Percentiles rank a stretch among this genome's conserved stretches.
Evolutionary conservation across 208 protist species (phyloP).

Genomic region (Trypanosomatidae sp.): DNA sequence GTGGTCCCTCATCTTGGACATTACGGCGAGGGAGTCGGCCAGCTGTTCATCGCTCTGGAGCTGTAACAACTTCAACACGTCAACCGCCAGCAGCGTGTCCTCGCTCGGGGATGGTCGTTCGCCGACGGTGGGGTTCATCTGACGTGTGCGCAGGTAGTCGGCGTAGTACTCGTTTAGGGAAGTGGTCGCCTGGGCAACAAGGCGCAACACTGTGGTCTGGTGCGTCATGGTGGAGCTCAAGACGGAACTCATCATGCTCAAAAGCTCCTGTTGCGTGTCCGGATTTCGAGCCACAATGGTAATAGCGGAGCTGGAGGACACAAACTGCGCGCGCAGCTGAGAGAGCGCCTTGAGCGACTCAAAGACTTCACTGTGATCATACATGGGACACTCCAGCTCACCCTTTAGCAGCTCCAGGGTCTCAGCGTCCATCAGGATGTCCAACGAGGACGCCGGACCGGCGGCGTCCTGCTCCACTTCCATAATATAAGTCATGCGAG

Average conservation of each 20-base stretch:
- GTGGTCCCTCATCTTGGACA: neutral
- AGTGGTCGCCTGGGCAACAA: neutral
- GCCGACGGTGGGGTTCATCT: slow-evolving; percentile 11
- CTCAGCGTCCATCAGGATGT: slow-evolving; percentile 25
- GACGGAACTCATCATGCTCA: slow-evolving; percentile 30
- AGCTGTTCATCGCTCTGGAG: neutral
- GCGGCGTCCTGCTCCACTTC: slow-evolving; percentile 24
- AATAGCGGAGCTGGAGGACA: slow-evolving; percentile 2
- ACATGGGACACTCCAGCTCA: slow-evolving; percentile 9
- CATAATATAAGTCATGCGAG: slow-evolving; percentile 13
- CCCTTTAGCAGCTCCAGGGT: slow-evolving; percentile 19
- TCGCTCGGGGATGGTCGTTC: slow-evolving; percentile 7
- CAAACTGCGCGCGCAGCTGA: slow-evolving; percentile 15
- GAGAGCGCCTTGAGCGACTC: slow-evolving; percentile 15
- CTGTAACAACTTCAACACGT: slow-evolving; percentile 17
- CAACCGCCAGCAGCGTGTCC: slow-evolving; percentile 16
- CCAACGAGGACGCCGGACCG: slow-evolving; percentile 19
- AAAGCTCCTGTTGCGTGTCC: slow-evolving; percentile 26
- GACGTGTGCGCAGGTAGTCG: slow-evolving; percentile 15
- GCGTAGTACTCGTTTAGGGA: slow-evolving; percentile 5
- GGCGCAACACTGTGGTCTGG: slow-evolving; percentile 15
- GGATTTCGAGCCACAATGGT: slow-evolving; percentile 5
- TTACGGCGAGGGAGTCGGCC: neutral
- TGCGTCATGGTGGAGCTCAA: slow-evolving; percentile 25
- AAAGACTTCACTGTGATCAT: slow-evolving; percentile 13